Evolutionary conservation across 139 green algal species (phyloP).

Genomic region (Yamagishiella unicocca): DNA sequence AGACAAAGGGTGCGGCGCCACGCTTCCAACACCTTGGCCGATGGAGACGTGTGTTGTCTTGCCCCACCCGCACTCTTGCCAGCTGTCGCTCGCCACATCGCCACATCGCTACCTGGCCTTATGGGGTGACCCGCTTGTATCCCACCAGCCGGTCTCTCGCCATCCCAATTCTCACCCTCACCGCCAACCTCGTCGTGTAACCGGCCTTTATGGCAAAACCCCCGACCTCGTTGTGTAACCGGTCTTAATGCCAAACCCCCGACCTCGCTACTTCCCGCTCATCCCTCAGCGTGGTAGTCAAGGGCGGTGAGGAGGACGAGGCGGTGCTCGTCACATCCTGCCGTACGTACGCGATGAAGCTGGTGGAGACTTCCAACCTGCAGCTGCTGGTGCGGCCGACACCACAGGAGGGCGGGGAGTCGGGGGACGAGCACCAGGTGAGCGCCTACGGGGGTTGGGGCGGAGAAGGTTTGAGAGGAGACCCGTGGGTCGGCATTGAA

Average conservation of each 20-base stretch:
- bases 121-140: too few relatives aligned
- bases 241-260: neutral
- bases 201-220: neutral
- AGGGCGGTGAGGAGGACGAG: slow-evolving; percentile 54
- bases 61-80: neutral
- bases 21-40: neutral
- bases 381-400: slow-evolving; percentile 61
- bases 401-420: neutral
- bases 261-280: neutral
- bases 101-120: too few relatives aligned
- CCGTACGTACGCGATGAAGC: slow-evolving; percentile 65
- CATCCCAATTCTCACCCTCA: neutral
- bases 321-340: slow-evolving; percentile 65
- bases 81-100: too few relatives aligned
- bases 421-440: too few relatives aligned
- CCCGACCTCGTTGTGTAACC: neutral
- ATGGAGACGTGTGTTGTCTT: neutral
- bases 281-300: slow-evolving; percentile 62
- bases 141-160: neutral
- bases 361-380: slow-evolving; percentile 72
- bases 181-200: neutral
- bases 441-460: too few relatives aligned
- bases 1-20: slow-evolving; percentile 33
- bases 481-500: too few relatives aligned
- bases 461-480: too few relatives aligned